Base-by-base conservation (phyloP, 441 rosid species). In the Jatropha multifida region DNA sequence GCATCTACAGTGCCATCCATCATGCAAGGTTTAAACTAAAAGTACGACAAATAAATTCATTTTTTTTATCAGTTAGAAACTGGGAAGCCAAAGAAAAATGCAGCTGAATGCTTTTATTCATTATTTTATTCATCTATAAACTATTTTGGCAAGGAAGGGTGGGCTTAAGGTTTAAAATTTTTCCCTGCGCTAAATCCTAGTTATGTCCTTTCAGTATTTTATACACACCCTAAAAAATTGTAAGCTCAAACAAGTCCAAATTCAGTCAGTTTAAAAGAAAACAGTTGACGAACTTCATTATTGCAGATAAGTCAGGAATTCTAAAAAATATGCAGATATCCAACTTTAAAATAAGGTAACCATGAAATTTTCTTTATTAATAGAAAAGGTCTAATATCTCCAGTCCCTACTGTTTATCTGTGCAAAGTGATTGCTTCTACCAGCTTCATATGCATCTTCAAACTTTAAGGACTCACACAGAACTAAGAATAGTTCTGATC, bases 341-440 rank as follows among this genome's bases (percentile, higher is more conserved):
- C 23, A 23, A 23, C 23, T 23, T 23, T 23, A 23, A 23, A 23
- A 23, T 23, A 23, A 23, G 23, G 23, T 23, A 23, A 23, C 23
- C 23, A 23, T 23, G 23, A 23, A 23, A 23, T 23, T 23, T 23
- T 23, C 23, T 23, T 23, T 23, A 23, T 23, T 23, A 23, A 23
- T 23, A 23, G 23, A 23, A 23, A 23, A 23, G 23, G 23, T 23
- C 23, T 23, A 23, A 23, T 4, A 5, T 14, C 44, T 75, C 5
- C 46, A 42, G 67, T n/a, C 65, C 46, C 48, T 60, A 10, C 32
- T 32, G 32, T 13, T 10, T 18, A 27, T 67, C 52, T 60, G 26
- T 60, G 59, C 15, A 64, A 74, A 66, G 52, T 41, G 66, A 5
- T 5, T 41, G 37, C 38, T 56, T 72, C 48, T 64, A 55, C 60